Evolutionary conservation across 768 basidiomycete genomes (phyloP).

Genomic region (Boletus fagicola): DNA sequence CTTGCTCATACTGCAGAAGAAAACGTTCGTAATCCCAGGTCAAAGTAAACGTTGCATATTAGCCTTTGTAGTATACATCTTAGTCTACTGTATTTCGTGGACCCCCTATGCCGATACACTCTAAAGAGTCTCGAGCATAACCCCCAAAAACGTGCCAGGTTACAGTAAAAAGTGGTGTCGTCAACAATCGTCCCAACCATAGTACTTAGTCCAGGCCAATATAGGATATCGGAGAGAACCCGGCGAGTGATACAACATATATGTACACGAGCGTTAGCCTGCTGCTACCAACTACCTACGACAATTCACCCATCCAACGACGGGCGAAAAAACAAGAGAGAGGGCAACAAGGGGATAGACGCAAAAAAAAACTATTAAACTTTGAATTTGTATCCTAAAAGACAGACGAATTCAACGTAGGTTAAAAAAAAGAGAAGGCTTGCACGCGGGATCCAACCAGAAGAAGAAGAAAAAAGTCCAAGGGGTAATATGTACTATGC

Average conservation of each 20-base stretch:
- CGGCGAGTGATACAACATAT: constrained; percentile 26
- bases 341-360: constrained; percentile 1
- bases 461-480: constrained; percentile 17
- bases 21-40: too few species aligned
- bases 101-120: too few species aligned
- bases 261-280: constrained; percentile 21
- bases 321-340: background rate
- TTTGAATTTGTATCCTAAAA: constrained; percentile 25
- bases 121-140: too few species aligned
- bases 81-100: too few species aligned
- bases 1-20: too few species aligned
- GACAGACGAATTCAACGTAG: constrained; percentile 2
- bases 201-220: constrained; percentile 9
- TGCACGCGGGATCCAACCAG: constrained; percentile 17
- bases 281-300: constrained; percentile 5
- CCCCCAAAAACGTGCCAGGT: too few species aligned
- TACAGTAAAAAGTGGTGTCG: too few species aligned
- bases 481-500: constrained; percentile 29
- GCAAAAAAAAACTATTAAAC: constrained; percentile 26
- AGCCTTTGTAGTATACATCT: too few species aligned
- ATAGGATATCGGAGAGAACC: constrained; percentile 19
- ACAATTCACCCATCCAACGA: constrained; percentile 2
- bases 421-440: background rate
- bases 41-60: too few species aligned
- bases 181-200: background rate